These are phyloP conservation scores for Fusarium heterosporum DNA, from an alignment of 2,329 filamentous ascomycete species.

Conservation along the genomic window DNA sequence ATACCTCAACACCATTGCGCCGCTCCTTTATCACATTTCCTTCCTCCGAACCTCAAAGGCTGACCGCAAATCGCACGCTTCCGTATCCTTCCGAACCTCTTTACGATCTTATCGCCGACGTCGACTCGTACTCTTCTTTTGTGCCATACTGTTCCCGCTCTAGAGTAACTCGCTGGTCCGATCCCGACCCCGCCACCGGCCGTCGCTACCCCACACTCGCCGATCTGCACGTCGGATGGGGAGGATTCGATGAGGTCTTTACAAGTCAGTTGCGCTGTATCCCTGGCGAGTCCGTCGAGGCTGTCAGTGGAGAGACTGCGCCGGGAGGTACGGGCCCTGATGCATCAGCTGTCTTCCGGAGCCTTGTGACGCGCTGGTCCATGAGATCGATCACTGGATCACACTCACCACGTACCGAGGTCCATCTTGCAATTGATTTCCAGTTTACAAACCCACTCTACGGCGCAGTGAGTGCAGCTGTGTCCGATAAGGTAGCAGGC, in stretches of 20 bases:
- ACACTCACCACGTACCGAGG: slow-evolving; percentile 67
- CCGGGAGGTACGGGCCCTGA: slow-evolving; percentile 58
- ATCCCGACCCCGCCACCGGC: slow-evolving; percentile 59
- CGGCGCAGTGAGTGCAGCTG: slow-evolving; percentile 80
- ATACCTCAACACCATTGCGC: slow-evolving; percentile 44
- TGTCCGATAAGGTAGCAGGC: slow-evolving; percentile 85
- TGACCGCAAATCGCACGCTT: slow-evolving; percentile 80
- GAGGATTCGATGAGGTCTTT: slow-evolving; percentile 85
- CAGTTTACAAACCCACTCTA: slow-evolving; percentile 92
- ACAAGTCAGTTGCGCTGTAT: slow-evolving; percentile 83
- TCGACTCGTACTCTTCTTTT: slow-evolving; percentile 85
- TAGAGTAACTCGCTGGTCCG: slow-evolving; percentile 79
- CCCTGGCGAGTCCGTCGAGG: slow-evolving; percentile 78
- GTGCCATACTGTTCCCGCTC: slow-evolving; percentile 90
- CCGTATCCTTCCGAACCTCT: slow-evolving; percentile 78
- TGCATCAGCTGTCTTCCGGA: slow-evolving; percentile 70
- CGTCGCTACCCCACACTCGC: slow-evolving; percentile 78
- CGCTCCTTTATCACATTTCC: slow-evolving; percentile 57
- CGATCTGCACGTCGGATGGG: slow-evolving; percentile 86
- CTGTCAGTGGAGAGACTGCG: slow-evolving; percentile 70
- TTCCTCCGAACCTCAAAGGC: slow-evolving; percentile 63
- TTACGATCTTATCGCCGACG: slow-evolving; percentile 88
- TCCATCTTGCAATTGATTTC: slow-evolving; percentile 81
- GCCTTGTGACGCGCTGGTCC: slow-evolving; percentile 77
- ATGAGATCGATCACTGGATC: slow-evolving; percentile 59